These are phyloP conservation scores for Desmodesmus armatus DNA, from an alignment of 139 green algal species.

Conservation along the genomic window DNA sequence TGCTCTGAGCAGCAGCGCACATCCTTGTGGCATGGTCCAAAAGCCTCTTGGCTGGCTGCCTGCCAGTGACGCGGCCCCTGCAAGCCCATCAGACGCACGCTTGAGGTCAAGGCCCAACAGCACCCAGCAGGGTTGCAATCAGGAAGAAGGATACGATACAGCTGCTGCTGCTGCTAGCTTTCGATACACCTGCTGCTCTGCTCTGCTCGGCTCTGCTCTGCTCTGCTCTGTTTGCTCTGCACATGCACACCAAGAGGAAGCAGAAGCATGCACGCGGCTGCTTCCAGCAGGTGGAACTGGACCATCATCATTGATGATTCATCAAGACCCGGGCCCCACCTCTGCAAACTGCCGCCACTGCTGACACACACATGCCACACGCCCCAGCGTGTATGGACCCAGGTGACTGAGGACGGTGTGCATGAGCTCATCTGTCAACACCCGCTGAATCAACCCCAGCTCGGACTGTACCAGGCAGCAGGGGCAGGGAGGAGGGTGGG, in stretches of 20 bases:
- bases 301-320: neutral
- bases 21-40: conserved; percentile 45
- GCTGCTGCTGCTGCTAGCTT: neutral
- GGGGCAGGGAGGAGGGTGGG: neutral
- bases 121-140: too few species aligned
- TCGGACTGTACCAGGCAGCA: conserved; percentile 48
- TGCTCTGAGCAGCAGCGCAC: conserved; percentile 42
- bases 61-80: conserved; percentile 78
- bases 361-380: conserved; percentile 74
- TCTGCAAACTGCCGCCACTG: conserved; percentile 66
- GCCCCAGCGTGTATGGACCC: conserved; percentile 64
- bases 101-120: too few species aligned
- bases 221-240: too few species aligned
- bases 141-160: too few species aligned
- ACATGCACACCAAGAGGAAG: too few species aligned
- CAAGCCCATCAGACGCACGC: neutral
- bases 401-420: conserved; percentile 67
- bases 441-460: conserved; percentile 75
- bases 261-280: too few species aligned
- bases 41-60: conserved; percentile 72
- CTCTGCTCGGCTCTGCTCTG: too few species aligned
- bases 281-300: neutral
- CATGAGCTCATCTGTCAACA: conserved; percentile 84
- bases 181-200: too few species aligned
- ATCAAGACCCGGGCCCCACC: conserved; percentile 2